A percentile compares a stretch with the other conserved stretches of the same genome.
Evolutionary conservation across 441 rosid species (phyloP).

Genomic region (Syzygium syzygioides): DNA sequence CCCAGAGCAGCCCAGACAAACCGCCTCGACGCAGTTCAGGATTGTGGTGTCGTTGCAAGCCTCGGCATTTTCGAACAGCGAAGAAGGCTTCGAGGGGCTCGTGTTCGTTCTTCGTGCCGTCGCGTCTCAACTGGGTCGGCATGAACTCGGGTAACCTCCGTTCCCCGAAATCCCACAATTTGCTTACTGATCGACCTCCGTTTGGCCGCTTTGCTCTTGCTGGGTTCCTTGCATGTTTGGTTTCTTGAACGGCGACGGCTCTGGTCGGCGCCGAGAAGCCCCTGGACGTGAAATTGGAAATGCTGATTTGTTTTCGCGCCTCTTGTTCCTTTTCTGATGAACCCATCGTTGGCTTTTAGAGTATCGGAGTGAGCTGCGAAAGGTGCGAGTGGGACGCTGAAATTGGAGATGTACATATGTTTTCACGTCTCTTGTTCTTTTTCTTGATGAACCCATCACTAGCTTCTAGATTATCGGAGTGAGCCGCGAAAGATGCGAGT

Average conservation of each 20-base stretch:
- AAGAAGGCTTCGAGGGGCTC: background rate
- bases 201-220: background rate
- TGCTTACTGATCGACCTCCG: background rate
- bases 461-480: no score
- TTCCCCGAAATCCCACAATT: background rate
- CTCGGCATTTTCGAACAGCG: background rate
- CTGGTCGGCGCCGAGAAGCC: no score
- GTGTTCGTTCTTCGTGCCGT: background rate
- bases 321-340: no score
- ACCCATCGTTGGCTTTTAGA: no score
- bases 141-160: background rate
- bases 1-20: background rate
- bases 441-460: no score
- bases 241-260: background rate
- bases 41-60: background rate
- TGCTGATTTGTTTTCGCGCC: no score
- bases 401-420: no score
- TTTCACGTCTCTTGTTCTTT: no score
- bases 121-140: background rate
- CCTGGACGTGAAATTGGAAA: background rate
- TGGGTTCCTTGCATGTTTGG: background rate
- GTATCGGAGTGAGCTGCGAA: no score
- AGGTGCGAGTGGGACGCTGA: no score
- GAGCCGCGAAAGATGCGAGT: no score
- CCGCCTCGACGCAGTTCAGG: background rate